phyloP scores from a whole-genome alignment of 305 asterid genomes.

The Fraxinus angustifolia region DNA sequence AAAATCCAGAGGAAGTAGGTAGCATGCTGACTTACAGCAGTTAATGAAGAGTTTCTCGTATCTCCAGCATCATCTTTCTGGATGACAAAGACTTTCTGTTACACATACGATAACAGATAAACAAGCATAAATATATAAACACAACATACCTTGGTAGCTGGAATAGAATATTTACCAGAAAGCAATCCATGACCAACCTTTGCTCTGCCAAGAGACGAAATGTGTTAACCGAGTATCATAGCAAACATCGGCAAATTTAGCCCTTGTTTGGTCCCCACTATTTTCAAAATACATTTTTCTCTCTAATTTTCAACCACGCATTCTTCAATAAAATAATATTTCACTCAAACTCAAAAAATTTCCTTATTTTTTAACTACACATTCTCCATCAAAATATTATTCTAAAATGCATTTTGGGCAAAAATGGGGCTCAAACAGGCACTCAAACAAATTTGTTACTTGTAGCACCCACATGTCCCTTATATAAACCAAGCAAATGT shows the following conservation, averaged over 20 bases:
- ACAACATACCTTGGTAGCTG: constrained; percentile 55
- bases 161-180: constrained; percentile 87
- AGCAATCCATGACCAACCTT: constrained; percentile 94
- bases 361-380: too few species aligned
- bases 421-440: too few species aligned
- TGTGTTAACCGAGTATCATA: constrained; percentile 4
- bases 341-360: too few species aligned
- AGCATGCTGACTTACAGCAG: constrained; percentile 37
- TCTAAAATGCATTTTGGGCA: too few species aligned
- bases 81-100: constrained; percentile 15
- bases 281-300: too few species aligned
- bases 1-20: not conserved
- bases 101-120: constrained; percentile 16
- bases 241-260: not conserved
- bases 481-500: not conserved
- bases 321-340: too few species aligned
- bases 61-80: constrained; percentile 50
- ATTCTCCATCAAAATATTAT: too few species aligned
- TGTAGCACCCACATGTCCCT: not conserved
- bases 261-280: too few species aligned
- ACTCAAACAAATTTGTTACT: not conserved
- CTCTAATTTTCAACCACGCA: too few species aligned
- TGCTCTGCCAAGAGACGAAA: constrained; percentile 48
- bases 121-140: constrained; percentile 10
- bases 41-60: constrained; percentile 33